A percentile compares a stretch with the other conserved stretches of the same genome.
Conservation (phyloP, 495 filamentous ascomycete genomes). For the Trichocladium antarcticum region DNA sequence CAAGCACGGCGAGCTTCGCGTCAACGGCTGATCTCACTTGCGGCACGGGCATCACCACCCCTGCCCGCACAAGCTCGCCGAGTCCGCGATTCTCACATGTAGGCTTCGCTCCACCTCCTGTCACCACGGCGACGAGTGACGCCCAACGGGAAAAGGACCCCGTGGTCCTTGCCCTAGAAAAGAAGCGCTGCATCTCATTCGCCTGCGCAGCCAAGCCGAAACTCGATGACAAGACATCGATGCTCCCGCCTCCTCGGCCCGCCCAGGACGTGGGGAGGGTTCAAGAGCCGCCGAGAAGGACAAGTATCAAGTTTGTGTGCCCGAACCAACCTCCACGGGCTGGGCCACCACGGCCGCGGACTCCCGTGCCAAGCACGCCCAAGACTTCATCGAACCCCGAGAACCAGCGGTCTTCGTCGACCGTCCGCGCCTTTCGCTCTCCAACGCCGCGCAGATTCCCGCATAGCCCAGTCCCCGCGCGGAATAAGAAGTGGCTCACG, state of each 20-base stretch:
- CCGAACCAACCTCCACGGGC: conserved; percentile 12
- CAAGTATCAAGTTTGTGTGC: conserved; percentile 45
- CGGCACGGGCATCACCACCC: conserved; percentile 84
- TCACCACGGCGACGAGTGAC: conserved; percentile 6
- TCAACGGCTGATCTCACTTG: conserved; percentile 84
- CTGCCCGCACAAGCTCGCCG: conserved; percentile 73
- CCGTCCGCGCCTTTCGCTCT: conserved; percentile 41
- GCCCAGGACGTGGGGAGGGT: conserved; percentile 13
- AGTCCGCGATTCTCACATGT: conserved; percentile 60
- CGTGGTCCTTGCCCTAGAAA: conserved; percentile 27
- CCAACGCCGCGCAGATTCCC: conserved; percentile 31
- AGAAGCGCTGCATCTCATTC: conserved; percentile 85
- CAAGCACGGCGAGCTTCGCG: conserved; percentile 62
- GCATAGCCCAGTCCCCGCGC: conserved; percentile 25
- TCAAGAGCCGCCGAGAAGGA: conserved; percentile 30
- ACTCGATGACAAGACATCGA: conserved; percentile 20
- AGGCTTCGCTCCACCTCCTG: conserved; percentile 20
- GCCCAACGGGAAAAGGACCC: conserved; percentile 18
- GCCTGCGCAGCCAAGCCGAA: conserved; percentile 54
- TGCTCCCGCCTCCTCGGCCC: conserved; percentile 20
- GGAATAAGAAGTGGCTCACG: conserved; percentile 36
- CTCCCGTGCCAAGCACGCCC: conserved; percentile 15
- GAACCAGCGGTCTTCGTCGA: conserved; percentile 35
- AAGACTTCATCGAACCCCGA: conserved; percentile 25
- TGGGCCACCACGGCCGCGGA: conserved; percentile 6